Conservation (phyloP, 192 early-diverging fungal species). For the Radiomyces spectabilis region DNA sequence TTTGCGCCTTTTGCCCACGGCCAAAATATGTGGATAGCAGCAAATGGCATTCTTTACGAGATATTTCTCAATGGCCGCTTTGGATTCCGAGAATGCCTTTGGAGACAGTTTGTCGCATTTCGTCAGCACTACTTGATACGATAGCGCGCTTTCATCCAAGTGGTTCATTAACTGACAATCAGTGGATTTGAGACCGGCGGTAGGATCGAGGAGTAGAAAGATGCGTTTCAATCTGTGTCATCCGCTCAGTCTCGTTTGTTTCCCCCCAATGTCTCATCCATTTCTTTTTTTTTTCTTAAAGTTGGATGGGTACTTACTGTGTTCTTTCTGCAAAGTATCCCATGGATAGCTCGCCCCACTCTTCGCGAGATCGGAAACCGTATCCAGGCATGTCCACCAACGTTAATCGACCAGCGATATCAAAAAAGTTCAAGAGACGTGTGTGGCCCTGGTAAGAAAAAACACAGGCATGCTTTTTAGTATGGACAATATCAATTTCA, state of each 20-base stretch:
- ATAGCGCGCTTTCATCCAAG: constrained; percentile 29
- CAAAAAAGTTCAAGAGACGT: constrained; percentile 45
- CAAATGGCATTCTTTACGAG: constrained; percentile 38
- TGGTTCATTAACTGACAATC: constrained; percentile 35
- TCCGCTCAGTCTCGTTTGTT: too few relatives aligned
- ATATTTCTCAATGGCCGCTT: constrained; percentile 29
- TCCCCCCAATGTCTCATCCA: too few relatives aligned
- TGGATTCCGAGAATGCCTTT: constrained; percentile 26
- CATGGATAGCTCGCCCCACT: constrained; percentile 46
- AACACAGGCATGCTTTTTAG: neutral
- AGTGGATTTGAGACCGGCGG: constrained; percentile 37
- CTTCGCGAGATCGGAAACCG: constrained; percentile 39
- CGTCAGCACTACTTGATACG: constrained; percentile 46
- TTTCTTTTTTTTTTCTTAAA: too few relatives aligned
- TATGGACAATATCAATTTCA: neutral
- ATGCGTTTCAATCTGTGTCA: constrained; percentile 30
- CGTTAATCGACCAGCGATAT: constrained; percentile 32
- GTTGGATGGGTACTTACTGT: constrained; percentile 27
- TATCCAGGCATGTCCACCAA: constrained; percentile 55
- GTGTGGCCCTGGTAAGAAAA: constrained; percentile 36
- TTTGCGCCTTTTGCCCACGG: constrained; percentile 27
- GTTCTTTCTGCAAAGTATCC: constrained; percentile 30
- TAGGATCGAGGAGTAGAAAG: constrained; percentile 39
- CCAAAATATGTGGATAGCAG: constrained; percentile 37
- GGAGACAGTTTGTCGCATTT: constrained; percentile 33